Percentiles rank a stretch among this genome's conserved stretches.
phyloP scores from a whole-genome alignment of 2,329 filamentous ascomycete species.

The Elsinoe australis region DNA sequence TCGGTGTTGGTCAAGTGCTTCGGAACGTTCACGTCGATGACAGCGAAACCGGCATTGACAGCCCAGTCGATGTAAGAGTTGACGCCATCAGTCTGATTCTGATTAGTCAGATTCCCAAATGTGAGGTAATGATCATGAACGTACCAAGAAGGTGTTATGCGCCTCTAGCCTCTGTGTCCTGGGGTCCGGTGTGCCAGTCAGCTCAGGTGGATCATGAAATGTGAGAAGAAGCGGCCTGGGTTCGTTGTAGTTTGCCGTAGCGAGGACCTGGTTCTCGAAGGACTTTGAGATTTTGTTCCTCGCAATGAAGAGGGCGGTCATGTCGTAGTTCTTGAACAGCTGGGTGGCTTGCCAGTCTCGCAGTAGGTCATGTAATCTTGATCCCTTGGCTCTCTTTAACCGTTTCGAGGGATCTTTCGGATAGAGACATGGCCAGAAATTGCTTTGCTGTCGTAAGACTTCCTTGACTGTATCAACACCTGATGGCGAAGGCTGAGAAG shows the following conservation, averaged over 20 bases:
- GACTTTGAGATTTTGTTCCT: conserved; percentile 63
- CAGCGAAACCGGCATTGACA: conserved; percentile 62
- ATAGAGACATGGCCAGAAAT: conserved; percentile 82
- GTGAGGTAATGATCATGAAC: conserved; percentile 31
- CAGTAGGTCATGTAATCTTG: conserved; percentile 71
- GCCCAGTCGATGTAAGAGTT: conserved; percentile 82
- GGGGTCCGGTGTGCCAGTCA: conserved; percentile 37
- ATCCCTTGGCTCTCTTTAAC: conserved; percentile 37
- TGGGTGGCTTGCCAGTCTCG: conserved; percentile 66
- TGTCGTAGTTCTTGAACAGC: conserved; percentile 63
- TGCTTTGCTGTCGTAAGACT: conserved; percentile 52
- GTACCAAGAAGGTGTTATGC: conserved; percentile 82
- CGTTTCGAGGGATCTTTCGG: conserved; percentile 46
- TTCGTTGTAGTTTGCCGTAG: conserved; percentile 62
- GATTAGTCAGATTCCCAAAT: conserved; percentile 38
- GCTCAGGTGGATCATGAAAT: conserved; percentile 70
- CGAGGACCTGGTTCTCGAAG: conserved; percentile 79
- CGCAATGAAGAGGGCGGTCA: conserved; percentile 75
- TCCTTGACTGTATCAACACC: conserved; percentile 51
- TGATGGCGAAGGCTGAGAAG: conserved; percentile 41
- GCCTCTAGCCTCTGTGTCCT: conserved; percentile 63
- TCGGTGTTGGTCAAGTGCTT: conserved; percentile 61
- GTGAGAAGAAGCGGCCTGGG: conserved; percentile 69
- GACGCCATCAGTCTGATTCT: conserved; percentile 65
- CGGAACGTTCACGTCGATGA: conserved; percentile 89